Conservation (phyloP, 228 moss, liverwort and hornwort genomes). For the Sphagnum magellanicum region DNA sequence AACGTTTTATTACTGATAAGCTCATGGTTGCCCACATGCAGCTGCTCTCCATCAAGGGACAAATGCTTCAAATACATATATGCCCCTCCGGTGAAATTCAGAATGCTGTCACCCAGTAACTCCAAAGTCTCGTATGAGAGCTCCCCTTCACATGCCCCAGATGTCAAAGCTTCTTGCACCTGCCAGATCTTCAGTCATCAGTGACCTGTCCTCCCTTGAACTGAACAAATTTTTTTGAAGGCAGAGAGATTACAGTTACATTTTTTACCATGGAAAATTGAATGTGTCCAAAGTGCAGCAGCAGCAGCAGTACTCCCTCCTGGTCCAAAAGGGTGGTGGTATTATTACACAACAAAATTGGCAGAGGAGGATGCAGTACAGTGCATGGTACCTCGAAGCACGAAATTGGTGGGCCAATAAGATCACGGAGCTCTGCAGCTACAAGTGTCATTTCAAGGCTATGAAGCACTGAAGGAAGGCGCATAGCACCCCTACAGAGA, state of each 20-base stretch:
- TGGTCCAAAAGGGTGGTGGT: background rate
- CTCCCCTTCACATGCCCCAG: conserved; percentile 67
- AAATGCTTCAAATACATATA: conserved; percentile 46
- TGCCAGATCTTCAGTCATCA: conserved; percentile 10
- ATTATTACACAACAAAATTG: background rate
- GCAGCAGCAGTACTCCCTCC: background rate
- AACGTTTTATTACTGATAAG: conserved; percentile 66
- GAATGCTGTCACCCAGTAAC: conserved; percentile 75
- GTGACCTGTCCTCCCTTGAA: too few relatives aligned
- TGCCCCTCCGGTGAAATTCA: conserved; percentile 59
- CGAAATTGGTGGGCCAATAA: conserved; percentile 54
- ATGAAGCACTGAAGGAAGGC: conserved; percentile 68
- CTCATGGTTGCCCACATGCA: conserved; percentile 52
- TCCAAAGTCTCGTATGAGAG: conserved; percentile 67
- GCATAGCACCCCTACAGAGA: conserved; percentile 70
- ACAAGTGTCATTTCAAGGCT: conserved; percentile 61
- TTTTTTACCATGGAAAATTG: background rate
- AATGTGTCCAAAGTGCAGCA: background rate
- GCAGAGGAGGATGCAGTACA: background rate
- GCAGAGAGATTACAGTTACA: too few relatives aligned
- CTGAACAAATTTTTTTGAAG: background rate
- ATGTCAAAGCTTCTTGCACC: conserved; percentile 72
- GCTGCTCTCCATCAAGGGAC: conserved; percentile 34
- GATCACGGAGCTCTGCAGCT: conserved; percentile 74
- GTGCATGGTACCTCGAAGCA: conserved; percentile 44